Conservation (phyloP, 768 basidiomycete genomes). For the Hortiboletus campestris region DNA sequence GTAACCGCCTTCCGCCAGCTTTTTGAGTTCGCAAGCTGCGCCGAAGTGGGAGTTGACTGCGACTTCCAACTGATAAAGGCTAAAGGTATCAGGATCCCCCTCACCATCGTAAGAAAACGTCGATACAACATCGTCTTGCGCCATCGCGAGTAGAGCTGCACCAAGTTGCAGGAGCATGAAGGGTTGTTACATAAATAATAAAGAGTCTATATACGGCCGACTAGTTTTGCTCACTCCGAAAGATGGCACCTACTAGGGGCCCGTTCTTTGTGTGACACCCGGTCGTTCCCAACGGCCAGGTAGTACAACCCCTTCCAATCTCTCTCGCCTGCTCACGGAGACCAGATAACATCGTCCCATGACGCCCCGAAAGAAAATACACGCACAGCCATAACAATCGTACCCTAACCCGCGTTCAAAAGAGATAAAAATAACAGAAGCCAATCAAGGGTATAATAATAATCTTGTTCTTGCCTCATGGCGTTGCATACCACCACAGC, state of each 20-base stretch:
- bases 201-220: too few relatives aligned
- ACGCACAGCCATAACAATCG: too few relatives aligned
- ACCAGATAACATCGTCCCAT: too few relatives aligned
- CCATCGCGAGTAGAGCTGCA: neutral
- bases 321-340: too few relatives aligned
- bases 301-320: too few relatives aligned
- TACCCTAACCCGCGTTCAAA: neutral
- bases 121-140: neutral
- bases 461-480: constrained; percentile 4
- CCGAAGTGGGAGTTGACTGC: neutral
- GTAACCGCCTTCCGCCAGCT: neutral
- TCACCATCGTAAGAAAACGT: neutral
- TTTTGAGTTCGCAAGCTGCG: neutral
- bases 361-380: too few relatives aligned
- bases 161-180: too few relatives aligned
- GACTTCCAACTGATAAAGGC: neutral
- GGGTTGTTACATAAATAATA: too few relatives aligned
- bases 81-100: neutral
- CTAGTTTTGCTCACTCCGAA: too few relatives aligned
- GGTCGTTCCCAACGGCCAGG: too few relatives aligned
- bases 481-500: constrained; percentile 47
- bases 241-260: too few relatives aligned
- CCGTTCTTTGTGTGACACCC: too few relatives aligned
- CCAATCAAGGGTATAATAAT: neutral
- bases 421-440: neutral